Evolutionary conservation across 257 asterid genomes (phyloP), one percentile per base, ranked within the genome.

Genomic region (Solanum ossicruentum): DNA sequence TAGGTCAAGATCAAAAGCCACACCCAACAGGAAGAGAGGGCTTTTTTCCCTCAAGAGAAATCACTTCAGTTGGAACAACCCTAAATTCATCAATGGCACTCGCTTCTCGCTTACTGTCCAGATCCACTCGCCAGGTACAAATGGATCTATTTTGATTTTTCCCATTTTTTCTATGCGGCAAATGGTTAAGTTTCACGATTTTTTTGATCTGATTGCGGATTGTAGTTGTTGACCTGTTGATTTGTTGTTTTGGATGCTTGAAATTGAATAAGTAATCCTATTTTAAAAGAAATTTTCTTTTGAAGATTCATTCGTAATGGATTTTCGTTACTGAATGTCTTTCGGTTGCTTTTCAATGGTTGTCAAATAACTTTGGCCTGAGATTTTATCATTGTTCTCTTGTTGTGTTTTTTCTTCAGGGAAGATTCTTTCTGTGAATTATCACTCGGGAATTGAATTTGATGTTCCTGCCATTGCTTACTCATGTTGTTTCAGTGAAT

Each of bases 121-220:
- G 94, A 93, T 93, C 97, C 82, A 88, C 90, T 79, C 92, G 95
- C 83, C 95, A 90, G 97, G 98, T 94, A 82, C 72, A n/a, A 43
- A 41, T 73, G 36, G 20, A 72, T 72, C 56, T 58, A 36, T 26
- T 79, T 61, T 32, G 11, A 45, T 77, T 28, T 7, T 49, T 10
- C 21, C 11, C 17, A 1, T 3, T 28, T 47, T 58, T 43, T 65
- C 23, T 10, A 8, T 61, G 17, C 23, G 39, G 66, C 12, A 26
- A 67, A 45, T 72, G 80, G 15, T 6, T 20, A 47, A 6, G 39
- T 72, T 72, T 72, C 36, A 72, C n/a, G 7, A 73, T 73, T 73
- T n/a, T 15, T 3, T 15, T 49, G 23, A 77, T 51, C 21, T 77
- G 45, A 77, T 15, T 21, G 9, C 49, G 39, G 12, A 4, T 47